These are phyloP conservation scores for Tetrapisispora nanseiensis DNA, from an alignment of 805 yeast species.

Conservation along the genomic window DNA sequence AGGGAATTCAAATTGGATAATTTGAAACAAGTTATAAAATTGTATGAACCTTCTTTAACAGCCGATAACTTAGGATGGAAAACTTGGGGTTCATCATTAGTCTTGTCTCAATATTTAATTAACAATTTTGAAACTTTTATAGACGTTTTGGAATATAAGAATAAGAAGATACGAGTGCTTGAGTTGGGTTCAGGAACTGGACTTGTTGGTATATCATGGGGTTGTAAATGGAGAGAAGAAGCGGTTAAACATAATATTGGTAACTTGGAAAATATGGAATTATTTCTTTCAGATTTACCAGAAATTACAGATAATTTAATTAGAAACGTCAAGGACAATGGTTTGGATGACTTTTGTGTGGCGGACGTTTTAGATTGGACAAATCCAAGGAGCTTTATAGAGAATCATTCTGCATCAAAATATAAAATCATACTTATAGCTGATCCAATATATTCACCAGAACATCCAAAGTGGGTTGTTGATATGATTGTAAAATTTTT, in stretches of 20 bases:
- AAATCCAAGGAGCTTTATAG: slow-evolving; percentile 37
- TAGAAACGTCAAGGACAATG: slow-evolving; percentile 50
- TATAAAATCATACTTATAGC: slow-evolving; percentile 62
- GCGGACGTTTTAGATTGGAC: slow-evolving; percentile 73
- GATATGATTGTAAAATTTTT: slow-evolving; percentile 47
- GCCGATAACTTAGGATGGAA: slow-evolving; percentile 82
- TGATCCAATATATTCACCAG: slow-evolving; percentile 80
- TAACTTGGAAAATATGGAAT: slow-evolving; percentile 32
- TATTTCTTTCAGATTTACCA: slow-evolving; percentile 63
- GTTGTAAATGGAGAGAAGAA: slow-evolving; percentile 25
- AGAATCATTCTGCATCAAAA: slow-evolving; percentile 22
- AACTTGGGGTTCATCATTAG: slow-evolving; percentile 90
- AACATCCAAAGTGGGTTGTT: slow-evolving; percentile 69
- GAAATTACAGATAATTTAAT: slow-evolving; percentile 64
- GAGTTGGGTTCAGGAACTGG: slow-evolving; percentile 98
- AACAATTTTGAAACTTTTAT: not conserved
- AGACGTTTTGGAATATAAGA: not conserved
- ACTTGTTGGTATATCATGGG: slow-evolving; percentile 66
- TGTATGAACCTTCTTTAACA: slow-evolving; percentile 79
- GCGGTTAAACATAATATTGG: slow-evolving; percentile 16
- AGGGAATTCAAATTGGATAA: slow-evolving; percentile 46
- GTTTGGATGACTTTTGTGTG: slow-evolving; percentile 14
- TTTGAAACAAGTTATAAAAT: slow-evolving; percentile 22
- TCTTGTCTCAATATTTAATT: slow-evolving; percentile 48
- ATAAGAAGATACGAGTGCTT: slow-evolving; percentile 30